A percentile compares a stretch with the other conserved stretches of the same genome.
Conservation (phyloP, 176 grass and related monocot species). For the Tuctoria greenei region DNA sequence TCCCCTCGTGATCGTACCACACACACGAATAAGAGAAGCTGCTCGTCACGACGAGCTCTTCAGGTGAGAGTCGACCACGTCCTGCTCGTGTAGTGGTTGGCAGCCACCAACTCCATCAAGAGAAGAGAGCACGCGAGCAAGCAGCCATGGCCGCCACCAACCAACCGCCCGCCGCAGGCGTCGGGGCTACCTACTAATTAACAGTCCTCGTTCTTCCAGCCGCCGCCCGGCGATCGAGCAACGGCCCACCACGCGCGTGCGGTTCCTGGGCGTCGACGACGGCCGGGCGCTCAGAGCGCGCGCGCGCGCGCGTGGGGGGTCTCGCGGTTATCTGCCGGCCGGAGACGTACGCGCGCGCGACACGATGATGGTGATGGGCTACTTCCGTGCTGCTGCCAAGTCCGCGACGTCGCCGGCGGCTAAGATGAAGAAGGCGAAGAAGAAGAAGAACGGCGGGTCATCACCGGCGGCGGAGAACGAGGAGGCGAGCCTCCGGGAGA, state of each 20-base stretch:
- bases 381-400: slow-evolving; percentile 33
- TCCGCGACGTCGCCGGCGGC: background rate
- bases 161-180: background rate
- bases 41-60: background rate
- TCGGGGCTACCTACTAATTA: slow-evolving; percentile 10
- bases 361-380: slow-evolving; percentile 51
- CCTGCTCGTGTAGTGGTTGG: slow-evolving; percentile 12
- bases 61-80: slow-evolving; percentile 4
- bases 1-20: too few species aligned
- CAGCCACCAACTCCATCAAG: slow-evolving; percentile 9
- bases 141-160: slow-evolving; percentile 27
- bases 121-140: background rate
- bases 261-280: too few species aligned
- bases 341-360: too few species aligned
- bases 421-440: background rate
- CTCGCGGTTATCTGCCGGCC: too few species aligned
- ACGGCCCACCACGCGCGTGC: too few species aligned
- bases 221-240: background rate
- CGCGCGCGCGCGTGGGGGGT: too few species aligned
- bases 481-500: slow-evolving; percentile 15
- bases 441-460: too few species aligned
- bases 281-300: too few species aligned
- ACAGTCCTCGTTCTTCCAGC: background rate
- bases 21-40: background rate
- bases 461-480: too few species aligned